Base-by-base conservation (phyloP, 345 rosid species). In the Citropsis articulata region DNA sequence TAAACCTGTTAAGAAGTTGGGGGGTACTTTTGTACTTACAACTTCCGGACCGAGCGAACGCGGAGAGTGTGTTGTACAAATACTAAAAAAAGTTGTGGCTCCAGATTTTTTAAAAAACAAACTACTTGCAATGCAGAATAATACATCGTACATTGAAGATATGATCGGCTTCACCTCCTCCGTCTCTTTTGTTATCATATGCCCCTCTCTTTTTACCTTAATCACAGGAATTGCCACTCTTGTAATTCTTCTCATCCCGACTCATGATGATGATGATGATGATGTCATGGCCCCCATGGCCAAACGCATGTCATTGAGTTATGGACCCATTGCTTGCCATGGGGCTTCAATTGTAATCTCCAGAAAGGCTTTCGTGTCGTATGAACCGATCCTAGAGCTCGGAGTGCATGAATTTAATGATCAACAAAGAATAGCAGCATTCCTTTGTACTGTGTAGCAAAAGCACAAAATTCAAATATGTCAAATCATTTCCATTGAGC, bases 101-200 rank as follows among this genome's bases (percentile, higher is more conserved):
- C 66, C 59, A 24, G 55, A 1, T 50, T 45, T 4, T 40, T 12
- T 1, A 18, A 53, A 53, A 7, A 75, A 77, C 81, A 75, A 71
- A 71, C 75, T 53, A 73, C 76, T 76, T 62, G 56, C 78, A 79
- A 9, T 71, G 38, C 71, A 53, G 45, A 82, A 78, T 84, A 76
- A 84, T 82, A 81, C 86, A 84, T 84, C 85, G 86, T 84, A 87
- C 83, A 73, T n/a, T 79, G 77, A 31, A 81, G 82, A 83, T 83
- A 68, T 83, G 78, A 77, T 81, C 62, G 45, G 72, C 78, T 71
- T 63, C 18, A 28, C 68, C 18, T 45, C 65, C 31, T n/a, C 35
- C 77, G 78, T 80, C 78, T 40, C 50, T 36, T 33, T 63, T 2
- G 16, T 30, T 1, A 8, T 61, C 33, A 14, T 30, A 2, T 59